Base-by-base conservation (phyloP, 768 basidiomycete genomes). In the Ramaria sp. region DNA sequence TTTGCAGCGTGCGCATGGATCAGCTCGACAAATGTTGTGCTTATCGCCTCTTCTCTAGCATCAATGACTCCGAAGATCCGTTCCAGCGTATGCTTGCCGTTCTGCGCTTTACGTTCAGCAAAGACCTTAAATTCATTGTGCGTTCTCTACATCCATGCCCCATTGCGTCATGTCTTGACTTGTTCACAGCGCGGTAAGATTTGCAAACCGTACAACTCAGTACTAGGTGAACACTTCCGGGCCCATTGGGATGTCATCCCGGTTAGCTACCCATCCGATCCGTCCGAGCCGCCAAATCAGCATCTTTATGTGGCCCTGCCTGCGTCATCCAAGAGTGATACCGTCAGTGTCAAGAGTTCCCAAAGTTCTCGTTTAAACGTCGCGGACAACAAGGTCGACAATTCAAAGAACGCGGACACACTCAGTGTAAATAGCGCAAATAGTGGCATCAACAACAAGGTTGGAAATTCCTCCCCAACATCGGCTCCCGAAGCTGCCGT, bases 41-140 rank as follows among this genome's bases (percentile, higher is more conserved):
- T 1, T 12, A n/a, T 55, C 30, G 50, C 43, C 22, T 34, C 31
- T 41, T 41, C 22, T 51, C 9, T 68, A 96, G 93, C 39, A 89
- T 97, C 65, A 96, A 95, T 63, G 91, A 95, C 65, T 88, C 86
- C 19, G 78, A 84, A 34, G 91, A 95, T 67, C 84, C 91, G n/a
- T 84, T 99, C 61, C 88, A 93, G 62, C 82, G 95, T 42, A 94
- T 98, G 86, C 73, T 98, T n/a, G 86, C 92, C 41, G 87, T 90
- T 4, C 67, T 97, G 42, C 79, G 93, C 41, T 97, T 91, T 66
- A 73, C 83, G 6, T 91, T 95, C 68, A 87, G 90, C 50, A 96
- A 96, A 67, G 92, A 97, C 64, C 84, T 96, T 68, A 95, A 93
- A 73, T 92, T 90, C 66, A 73, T 95, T 50, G 90, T 89, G 62